Base-by-base conservation (phyloP, 306 rosid genomes). In the Ceratonia siliqua region DNA sequence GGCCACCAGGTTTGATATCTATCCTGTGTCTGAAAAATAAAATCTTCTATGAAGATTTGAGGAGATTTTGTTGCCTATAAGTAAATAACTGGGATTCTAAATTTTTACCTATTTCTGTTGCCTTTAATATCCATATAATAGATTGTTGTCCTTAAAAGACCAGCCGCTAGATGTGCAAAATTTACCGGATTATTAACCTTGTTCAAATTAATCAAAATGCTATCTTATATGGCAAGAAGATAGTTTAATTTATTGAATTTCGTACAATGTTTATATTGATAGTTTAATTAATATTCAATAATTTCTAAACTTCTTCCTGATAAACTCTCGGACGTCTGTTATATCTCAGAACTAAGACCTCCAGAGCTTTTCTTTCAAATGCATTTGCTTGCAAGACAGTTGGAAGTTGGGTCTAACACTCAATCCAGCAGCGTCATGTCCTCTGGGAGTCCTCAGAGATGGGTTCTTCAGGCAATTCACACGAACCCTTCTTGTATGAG, bases 381-480 rank as follows among this genome's bases (percentile, higher is more conserved):
- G 97, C 97, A 94, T 88, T 76, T 94, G 75, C 83, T 89, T 78
- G 94, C 94, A 55, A 84, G 62, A 52, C 87, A 85, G 68, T 64
- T 79, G 53, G 84, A 77, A 69, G 83, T 25, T 64, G 81, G 78
- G 2, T 42, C 81, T 7, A 78, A 41, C 70, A 10, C 85, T 55
- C 36, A 69, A 21, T 68, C 83, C 57, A 45, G 76, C 57, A 45
- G 76, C 57, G 64, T 74, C 55, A 93, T 76, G 87, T 72, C 75
- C 68, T 74, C 82, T 72, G 81, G 81, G 78, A 89, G 90, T 80
- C 86, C 91, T 17, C 79, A 20, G 83, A 85, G 75, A 87, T 94
- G 98, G 96, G 87, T 89, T 53, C 87, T 89, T 72, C 89, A 89
- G 30, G 96, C 98, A 45, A 89, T 91, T 75, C 98, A 91, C 77